Evolutionary conservation across 2,329 filamentous ascomycete species (phyloP).

Genomic region (Zymoseptoria brevis): DNA sequence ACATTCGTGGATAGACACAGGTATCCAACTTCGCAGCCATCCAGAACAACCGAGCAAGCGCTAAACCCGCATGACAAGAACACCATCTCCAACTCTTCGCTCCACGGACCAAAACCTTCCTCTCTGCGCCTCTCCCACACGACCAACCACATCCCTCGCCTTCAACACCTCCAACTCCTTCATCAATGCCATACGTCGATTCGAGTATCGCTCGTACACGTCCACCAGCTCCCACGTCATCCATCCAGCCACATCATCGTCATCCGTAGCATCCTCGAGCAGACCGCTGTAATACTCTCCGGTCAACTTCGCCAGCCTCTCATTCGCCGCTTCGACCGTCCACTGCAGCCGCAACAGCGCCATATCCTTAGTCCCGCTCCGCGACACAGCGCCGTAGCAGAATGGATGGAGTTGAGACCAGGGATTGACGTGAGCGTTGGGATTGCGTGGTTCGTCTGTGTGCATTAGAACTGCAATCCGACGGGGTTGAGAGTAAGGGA

Average conservation of each 20-base stretch:
- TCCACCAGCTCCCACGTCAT: not conserved
- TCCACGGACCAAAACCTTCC: not conserved
- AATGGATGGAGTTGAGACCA: not conserved
- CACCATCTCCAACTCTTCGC: not conserved
- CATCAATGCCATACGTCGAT: not conserved
- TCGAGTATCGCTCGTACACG: not conserved
- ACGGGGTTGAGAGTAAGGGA: too few relatives aligned
- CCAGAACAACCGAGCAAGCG: too few relatives aligned
- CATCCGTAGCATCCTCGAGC: not conserved
- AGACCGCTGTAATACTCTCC: not conserved
- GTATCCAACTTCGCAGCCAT: too few relatives aligned
- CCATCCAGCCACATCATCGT: not conserved
- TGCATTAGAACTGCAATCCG: too few relatives aligned
- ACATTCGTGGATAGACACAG: too few relatives aligned
- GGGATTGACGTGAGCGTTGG: not conserved
- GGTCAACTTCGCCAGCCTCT: not conserved
- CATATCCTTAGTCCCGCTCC: not conserved
- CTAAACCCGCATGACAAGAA: not conserved
- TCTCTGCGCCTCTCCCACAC: not conserved
- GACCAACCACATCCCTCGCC: not conserved
- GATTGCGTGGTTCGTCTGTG: not conserved
- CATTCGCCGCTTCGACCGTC: not conserved
- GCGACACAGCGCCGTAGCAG: not conserved
- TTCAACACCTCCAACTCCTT: not conserved
- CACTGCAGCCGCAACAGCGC: not conserved